These are phyloP conservation scores for Rhizopus arrhizus DNA, from an alignment of 371 early-diverging fungal species.

Conservation along the genomic window DNA sequence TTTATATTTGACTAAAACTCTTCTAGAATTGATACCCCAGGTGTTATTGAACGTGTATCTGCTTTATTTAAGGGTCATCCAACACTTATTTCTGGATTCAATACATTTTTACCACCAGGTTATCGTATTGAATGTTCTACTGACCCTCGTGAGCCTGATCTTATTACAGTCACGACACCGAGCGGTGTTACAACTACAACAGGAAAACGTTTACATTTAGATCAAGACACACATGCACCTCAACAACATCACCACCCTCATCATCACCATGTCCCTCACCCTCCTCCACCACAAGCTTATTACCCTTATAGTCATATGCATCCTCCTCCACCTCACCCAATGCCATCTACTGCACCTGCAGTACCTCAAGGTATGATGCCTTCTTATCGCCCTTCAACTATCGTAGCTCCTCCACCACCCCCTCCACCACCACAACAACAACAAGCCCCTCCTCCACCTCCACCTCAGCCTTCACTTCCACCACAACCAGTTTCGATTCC, in stretches of 20 bases:
- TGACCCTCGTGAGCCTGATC: constrained; percentile 68
- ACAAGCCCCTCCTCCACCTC: constrained; percentile 13
- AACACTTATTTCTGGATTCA: constrained; percentile 92
- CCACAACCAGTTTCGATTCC: constrained; percentile 6
- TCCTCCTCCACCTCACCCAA: constrained; percentile 16
- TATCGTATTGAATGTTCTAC: constrained; percentile 86
- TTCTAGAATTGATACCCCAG: constrained; percentile 93
- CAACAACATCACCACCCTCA: constrained; percentile 13
- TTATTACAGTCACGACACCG: constrained; percentile 86
- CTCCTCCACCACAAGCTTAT: constrained; percentile 30
- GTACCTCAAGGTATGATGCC: constrained; percentile 8
- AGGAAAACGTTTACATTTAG: constrained; percentile 27
- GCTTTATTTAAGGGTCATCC: constrained; percentile 91
- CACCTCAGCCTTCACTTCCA: constrained; percentile 11
- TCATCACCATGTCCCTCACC: constrained; percentile 13
- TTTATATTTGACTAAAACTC: not conserved
- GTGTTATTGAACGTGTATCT: constrained; percentile 95
- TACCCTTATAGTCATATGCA: constrained; percentile 18
- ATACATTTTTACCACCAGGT: constrained; percentile 97
- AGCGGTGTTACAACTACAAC: constrained; percentile 67
- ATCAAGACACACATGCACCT: not conserved
- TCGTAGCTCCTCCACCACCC: constrained; percentile 21
- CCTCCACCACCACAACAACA: constrained; percentile 11
- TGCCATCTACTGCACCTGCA: not conserved
- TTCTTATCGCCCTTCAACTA: constrained; percentile 15